These are phyloP conservation scores for Aquilaria agallochum DNA, from an alignment of 441 rosid genomes.

Conservation along the genomic window DNA sequence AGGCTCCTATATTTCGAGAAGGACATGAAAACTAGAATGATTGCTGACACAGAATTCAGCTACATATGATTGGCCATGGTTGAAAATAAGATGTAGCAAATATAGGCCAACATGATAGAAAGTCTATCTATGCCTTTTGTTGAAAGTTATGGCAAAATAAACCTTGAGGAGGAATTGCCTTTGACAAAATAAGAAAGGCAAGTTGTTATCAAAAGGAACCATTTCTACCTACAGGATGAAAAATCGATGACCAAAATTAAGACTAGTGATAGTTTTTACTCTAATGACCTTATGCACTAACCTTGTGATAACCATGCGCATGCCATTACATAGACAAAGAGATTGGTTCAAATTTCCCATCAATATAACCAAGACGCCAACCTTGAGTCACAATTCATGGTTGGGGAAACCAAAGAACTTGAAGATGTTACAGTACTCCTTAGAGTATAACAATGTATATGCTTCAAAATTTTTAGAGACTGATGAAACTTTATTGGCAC, in stretches of 20 bases:
- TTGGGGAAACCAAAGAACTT: not conserved
- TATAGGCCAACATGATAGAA: not conserved
- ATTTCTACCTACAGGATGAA: too few relatives aligned
- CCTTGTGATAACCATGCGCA: not conserved
- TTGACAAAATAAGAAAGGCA: too few relatives aligned
- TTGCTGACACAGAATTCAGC: not conserved
- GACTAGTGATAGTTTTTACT: not conserved
- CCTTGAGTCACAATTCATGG: not conserved
- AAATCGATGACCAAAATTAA: too few relatives aligned
- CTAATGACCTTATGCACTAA: not conserved
- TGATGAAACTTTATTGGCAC: too few relatives aligned
- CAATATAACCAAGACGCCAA: not conserved
- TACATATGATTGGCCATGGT: not conserved
- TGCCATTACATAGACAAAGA: not conserved
- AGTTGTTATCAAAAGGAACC: too few relatives aligned
- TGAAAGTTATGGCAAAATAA: not conserved
- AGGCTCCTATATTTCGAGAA: not conserved
- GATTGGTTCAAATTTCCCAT: not conserved
- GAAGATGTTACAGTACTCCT: not conserved
- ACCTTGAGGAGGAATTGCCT: not conserved
- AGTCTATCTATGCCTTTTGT: not conserved
- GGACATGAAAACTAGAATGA: not conserved
- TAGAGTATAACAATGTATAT: too few relatives aligned
- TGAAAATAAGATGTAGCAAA: not conserved
- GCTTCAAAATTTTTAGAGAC: too few relatives aligned